These are phyloP conservation scores for Aspergillus olivimuriae DNA, from an alignment of 495 filamentous ascomycete genomes.

Conservation along the genomic window DNA sequence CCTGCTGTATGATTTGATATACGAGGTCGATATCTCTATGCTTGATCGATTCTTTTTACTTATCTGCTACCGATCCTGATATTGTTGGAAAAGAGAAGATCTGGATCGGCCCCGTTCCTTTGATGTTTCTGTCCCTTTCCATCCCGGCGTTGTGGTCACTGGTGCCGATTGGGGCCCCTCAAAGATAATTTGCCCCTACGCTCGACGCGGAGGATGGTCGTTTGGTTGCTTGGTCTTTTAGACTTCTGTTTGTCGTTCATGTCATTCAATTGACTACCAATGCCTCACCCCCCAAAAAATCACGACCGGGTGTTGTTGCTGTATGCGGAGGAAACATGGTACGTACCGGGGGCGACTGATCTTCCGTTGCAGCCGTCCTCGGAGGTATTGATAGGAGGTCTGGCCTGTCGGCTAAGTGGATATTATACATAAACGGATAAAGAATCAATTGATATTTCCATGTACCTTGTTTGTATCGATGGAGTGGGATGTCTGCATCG, in stretches of 20 bases:
- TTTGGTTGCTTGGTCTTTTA: no score
- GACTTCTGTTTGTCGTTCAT: no score
- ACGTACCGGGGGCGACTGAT: no score
- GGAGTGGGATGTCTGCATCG: no score
- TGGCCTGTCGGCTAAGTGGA: slow-evolving; percentile 12
- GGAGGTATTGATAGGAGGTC: slow-evolving; percentile 7
- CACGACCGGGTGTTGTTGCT: no score
- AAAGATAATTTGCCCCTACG: slow-evolving; percentile 4
- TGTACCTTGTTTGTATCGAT: neutral
- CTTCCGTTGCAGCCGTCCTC: slow-evolving; percentile 5
- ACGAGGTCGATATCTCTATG: neutral
- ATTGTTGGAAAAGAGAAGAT: neutral
- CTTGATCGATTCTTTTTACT: neutral
- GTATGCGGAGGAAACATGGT: no score
- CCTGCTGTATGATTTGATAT: neutral
- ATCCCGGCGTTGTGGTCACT: slow-evolving; percentile 19
- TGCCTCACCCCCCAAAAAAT: no score
- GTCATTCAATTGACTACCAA: no score
- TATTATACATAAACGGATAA: slow-evolving; percentile 14
- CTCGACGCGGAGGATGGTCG: slow-evolving; percentile 4
- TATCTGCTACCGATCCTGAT: neutral
- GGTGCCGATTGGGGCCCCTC: slow-evolving; percentile 5
- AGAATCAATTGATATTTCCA: neutral
- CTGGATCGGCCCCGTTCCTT: neutral
- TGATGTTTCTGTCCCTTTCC: slow-evolving; percentile 2